Conservation (phyloP, 1,284 basidiomycete species). For the Gymnopus androsaceus region DNA sequence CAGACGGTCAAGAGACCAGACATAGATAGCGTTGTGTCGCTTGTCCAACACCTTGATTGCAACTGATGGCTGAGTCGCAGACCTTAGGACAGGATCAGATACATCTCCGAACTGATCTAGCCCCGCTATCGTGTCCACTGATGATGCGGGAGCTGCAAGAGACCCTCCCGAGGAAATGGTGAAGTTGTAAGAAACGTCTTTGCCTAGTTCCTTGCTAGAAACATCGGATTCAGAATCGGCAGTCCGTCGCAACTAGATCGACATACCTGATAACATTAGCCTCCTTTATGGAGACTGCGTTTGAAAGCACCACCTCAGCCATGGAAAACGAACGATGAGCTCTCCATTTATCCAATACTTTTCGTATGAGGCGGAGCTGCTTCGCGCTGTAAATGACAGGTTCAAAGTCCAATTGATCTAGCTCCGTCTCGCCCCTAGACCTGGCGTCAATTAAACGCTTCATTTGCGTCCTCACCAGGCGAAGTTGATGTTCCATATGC, state of each 20-base stretch:
- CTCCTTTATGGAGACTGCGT: slow-evolving; percentile 89
- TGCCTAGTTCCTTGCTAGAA: slow-evolving; percentile 78
- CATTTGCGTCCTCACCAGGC: slow-evolving; percentile 81
- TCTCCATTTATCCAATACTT: slow-evolving; percentile 84
- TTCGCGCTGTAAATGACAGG: slow-evolving; percentile 79
- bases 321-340: slow-evolving; percentile 84
- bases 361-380: slow-evolving; percentile 78
- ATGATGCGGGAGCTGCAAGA: slow-evolving; percentile 79
- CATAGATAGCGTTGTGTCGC: slow-evolving; percentile 81
- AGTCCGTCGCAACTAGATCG: not conserved
- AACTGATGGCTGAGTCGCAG: slow-evolving; percentile 79
- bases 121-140: slow-evolving; percentile 84
- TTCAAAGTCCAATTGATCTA: slow-evolving; percentile 65
- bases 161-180: slow-evolving; percentile 83
- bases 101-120: slow-evolving; percentile 93
- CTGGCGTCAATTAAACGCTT: slow-evolving; percentile 79
- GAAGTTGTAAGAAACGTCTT: slow-evolving; percentile 91
- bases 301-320: slow-evolving; percentile 87
- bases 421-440: slow-evolving; percentile 72
- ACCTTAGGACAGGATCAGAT: slow-evolving; percentile 73
- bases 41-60: slow-evolving; percentile 91
- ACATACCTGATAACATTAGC: slow-evolving; percentile 89
- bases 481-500: slow-evolving; percentile 87
- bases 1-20: slow-evolving; percentile 89
- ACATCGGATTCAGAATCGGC: not conserved